These are phyloP conservation scores for Pythium dissimile DNA, from an alignment of 352 stramenopile genomes.

Conservation along the genomic window DNA sequence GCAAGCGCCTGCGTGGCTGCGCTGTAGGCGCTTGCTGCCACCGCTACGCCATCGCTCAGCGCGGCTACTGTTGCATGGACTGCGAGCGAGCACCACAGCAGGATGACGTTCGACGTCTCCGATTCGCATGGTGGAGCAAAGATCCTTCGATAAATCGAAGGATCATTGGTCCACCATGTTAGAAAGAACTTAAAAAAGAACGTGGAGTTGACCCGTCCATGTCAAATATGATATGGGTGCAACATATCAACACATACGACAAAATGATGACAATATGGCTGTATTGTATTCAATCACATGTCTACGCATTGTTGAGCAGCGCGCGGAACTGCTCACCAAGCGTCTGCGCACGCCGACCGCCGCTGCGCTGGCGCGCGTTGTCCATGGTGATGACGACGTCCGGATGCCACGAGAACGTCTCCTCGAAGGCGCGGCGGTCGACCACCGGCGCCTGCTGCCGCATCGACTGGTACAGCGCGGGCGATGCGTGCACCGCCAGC, in stretches of 20 bases:
- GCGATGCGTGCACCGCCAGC: constrained; percentile 32
- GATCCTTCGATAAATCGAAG: no score
- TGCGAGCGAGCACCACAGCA: no score
- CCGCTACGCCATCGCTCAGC: background rate
- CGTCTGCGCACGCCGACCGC: no score
- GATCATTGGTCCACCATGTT: background rate
- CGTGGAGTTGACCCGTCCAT: background rate
- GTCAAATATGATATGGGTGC: background rate
- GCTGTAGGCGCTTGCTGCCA: no score
- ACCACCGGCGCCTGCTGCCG: constrained; percentile 25
- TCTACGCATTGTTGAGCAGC: background rate
- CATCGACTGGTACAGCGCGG: constrained; percentile 32
- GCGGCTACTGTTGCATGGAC: background rate
- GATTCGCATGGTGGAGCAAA: no score
- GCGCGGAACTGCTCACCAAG: background rate
- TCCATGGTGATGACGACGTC: constrained; percentile 15
- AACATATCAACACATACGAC: background rate
- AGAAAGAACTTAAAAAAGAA: background rate
- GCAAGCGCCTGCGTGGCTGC: no score
- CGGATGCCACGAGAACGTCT: constrained; percentile 45
- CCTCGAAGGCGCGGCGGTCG: constrained; percentile 29
- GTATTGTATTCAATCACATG: background rate
- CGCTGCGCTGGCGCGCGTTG: background rate
- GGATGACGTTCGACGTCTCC: no score
- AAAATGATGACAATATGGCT: no score